phyloP scores from a whole-genome alignment of 108 stramenopile species.

The Pseudonitzschia pungens region DNA sequence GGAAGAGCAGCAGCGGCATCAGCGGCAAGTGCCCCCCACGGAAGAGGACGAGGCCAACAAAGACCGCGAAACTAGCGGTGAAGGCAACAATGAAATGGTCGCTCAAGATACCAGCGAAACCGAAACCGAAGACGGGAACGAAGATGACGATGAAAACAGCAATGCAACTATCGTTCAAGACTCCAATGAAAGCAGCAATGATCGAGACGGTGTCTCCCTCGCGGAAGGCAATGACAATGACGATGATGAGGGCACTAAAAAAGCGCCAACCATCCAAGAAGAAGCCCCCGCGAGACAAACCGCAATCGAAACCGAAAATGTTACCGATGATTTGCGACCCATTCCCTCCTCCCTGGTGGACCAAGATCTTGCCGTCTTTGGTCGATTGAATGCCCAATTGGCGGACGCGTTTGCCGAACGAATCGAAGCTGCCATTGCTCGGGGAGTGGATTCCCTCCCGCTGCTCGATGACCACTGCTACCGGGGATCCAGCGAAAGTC shows the following conservation, averaged over 20 bases:
- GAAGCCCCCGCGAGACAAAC: not conserved
- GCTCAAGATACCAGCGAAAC: no score
- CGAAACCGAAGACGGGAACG: not conserved
- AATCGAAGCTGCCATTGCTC: conserved; percentile 34
- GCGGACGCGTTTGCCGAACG: conserved; percentile 46
- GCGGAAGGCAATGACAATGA: not conserved
- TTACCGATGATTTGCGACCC: not conserved
- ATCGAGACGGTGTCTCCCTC: not conserved
- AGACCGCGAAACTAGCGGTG: no score
- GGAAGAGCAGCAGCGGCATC: no score
- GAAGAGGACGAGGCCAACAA: no score
- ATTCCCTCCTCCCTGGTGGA: not conserved
- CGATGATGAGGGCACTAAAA: not conserved
- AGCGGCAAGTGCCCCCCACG: no score
- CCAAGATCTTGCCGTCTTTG: conserved; percentile 51
- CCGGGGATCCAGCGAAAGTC: not conserved
- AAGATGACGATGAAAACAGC: not conserved
- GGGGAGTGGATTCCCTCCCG: conserved; percentile 53
- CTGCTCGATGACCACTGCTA: conserved; percentile 33
- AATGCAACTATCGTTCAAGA: not conserved
- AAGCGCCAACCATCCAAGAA: not conserved
- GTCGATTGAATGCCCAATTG: conserved; percentile 39
- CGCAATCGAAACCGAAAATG: no score
- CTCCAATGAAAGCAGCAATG: not conserved
- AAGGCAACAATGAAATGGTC: not conserved